Evolutionary conservation across 2,329 filamentous ascomycete genomes (phyloP).

Genomic region (Monosporascus sp.): DNA sequence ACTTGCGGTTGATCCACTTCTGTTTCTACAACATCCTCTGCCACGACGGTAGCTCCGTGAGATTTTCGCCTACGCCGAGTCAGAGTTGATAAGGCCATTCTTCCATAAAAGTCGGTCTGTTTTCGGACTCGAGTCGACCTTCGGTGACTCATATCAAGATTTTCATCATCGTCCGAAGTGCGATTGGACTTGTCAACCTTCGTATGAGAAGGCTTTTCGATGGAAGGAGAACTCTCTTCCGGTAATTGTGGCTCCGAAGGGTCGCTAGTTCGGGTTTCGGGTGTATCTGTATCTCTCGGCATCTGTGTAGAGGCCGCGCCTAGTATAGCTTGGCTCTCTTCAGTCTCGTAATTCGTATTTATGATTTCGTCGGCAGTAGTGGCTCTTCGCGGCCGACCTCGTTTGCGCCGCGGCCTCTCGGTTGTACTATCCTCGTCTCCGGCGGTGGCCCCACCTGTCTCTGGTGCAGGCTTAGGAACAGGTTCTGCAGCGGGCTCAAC

Average conservation of each 20-base stretch:
- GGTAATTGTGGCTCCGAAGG: not conserved
- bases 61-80: not conserved
- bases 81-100: not conserved
- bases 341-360: too few species aligned
- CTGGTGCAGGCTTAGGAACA: not conserved
- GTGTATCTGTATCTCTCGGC: not conserved
- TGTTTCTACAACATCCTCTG: not conserved
- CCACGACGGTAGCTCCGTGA: not conserved
- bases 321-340: too few species aligned
- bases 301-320: not conserved
- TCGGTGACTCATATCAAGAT: slow-evolving; percentile 3
- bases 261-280: not conserved
- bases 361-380: too few species aligned
- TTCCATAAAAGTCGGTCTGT: not conserved
- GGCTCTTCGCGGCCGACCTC: not conserved
- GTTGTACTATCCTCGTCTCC: not conserved
- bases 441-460: not conserved
- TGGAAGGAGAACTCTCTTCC: not conserved
- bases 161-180: not conserved
- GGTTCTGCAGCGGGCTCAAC: too few species aligned
- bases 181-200: not conserved
- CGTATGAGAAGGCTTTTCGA: slow-evolving; percentile 4
- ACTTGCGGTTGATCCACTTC: not conserved
- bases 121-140: slow-evolving; percentile 9
- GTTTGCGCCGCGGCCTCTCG: not conserved